These are phyloP conservation scores for Heterotrichella gracilis DNA, from an alignment of 352 stramenopile genomes.

Conservation along the genomic window DNA sequence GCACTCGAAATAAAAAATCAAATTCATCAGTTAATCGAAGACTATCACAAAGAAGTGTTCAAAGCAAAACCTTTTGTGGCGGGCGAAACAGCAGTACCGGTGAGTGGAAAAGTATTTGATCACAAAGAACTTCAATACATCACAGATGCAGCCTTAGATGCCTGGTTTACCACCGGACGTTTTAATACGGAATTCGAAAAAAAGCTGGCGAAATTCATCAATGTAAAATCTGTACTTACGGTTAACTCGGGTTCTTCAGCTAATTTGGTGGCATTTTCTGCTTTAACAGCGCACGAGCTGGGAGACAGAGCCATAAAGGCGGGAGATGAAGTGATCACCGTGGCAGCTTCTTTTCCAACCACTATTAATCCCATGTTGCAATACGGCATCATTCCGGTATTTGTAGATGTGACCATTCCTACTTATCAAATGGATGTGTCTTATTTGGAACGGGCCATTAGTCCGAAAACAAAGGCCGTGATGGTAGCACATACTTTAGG, in stretches of 20 bases:
- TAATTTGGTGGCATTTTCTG: neutral
- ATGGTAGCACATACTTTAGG: neutral
- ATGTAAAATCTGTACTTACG: conserved; percentile 9
- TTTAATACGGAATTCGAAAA: conserved; percentile 11
- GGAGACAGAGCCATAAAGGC: neutral
- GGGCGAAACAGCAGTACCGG: too few species aligned
- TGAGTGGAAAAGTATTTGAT: too few species aligned
- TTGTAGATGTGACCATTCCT: neutral
- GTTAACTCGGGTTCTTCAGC: neutral
- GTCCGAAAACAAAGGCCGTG: neutral
- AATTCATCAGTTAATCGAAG: too few species aligned
- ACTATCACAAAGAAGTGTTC: too few species aligned
- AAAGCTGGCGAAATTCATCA: neutral
- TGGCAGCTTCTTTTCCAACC: neutral
- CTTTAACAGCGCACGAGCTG: conserved; percentile 6
- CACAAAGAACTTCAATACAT: too few species aligned
- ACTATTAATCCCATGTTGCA: neutral
- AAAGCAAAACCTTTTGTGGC: too few species aligned
- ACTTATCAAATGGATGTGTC: neutral
- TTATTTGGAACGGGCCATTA: neutral
- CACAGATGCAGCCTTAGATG: too few species aligned
- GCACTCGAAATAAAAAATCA: too few species aligned
- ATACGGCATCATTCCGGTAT: neutral
- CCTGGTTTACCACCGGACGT: neutral
- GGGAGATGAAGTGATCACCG: neutral